Evolutionary conservation across 2,329 filamentous ascomycete genomes (phyloP).

Genomic region (Ceratocystis destructans): DNA sequence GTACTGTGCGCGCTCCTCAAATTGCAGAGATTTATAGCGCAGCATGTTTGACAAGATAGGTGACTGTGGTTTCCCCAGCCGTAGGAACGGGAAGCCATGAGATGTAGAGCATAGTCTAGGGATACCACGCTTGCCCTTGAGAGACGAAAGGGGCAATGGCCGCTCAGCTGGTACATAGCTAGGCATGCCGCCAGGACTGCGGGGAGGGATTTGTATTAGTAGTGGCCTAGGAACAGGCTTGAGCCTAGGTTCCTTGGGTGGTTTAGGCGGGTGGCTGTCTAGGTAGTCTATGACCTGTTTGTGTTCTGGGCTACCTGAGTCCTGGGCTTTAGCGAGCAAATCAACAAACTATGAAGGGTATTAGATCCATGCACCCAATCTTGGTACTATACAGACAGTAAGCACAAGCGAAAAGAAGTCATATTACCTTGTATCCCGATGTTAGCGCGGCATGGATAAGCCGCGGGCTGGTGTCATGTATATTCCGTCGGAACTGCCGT

Average conservation of each 20-base stretch:
- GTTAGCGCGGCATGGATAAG: constrained; percentile 49
- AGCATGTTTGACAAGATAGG: constrained; percentile 44
- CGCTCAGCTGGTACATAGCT: constrained; percentile 35
- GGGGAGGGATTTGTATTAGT: constrained; percentile 26
- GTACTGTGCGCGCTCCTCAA: constrained; percentile 29
- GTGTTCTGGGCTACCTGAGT: constrained; percentile 30
- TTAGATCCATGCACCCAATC: neutral
- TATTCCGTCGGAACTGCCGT: constrained; percentile 49
- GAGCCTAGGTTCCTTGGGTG: constrained; percentile 21
- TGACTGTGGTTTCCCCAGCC: constrained; percentile 53
- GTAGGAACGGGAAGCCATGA: constrained; percentile 48
- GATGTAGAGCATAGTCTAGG: constrained; percentile 43
- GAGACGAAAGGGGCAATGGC: constrained; percentile 35
- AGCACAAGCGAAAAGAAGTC: neutral
- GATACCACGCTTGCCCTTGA: constrained; percentile 39
- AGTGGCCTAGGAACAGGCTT: constrained; percentile 24
- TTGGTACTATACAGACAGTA: neutral
- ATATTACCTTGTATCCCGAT: constrained; percentile 50
- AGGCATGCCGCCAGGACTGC: constrained; percentile 27
- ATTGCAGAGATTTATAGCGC: constrained; percentile 34
- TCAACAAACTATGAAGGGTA: constrained; percentile 28
- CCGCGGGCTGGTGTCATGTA: constrained; percentile 41
- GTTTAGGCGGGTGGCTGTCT: neutral
- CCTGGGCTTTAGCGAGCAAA: constrained; percentile 30
- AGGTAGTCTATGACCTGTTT: constrained; percentile 26